Evolutionary conservation across 176 grass and related monocot species (phyloP), one percentile per base, ranked within the genome.

Genomic region (Oryza meyeriana): DNA sequence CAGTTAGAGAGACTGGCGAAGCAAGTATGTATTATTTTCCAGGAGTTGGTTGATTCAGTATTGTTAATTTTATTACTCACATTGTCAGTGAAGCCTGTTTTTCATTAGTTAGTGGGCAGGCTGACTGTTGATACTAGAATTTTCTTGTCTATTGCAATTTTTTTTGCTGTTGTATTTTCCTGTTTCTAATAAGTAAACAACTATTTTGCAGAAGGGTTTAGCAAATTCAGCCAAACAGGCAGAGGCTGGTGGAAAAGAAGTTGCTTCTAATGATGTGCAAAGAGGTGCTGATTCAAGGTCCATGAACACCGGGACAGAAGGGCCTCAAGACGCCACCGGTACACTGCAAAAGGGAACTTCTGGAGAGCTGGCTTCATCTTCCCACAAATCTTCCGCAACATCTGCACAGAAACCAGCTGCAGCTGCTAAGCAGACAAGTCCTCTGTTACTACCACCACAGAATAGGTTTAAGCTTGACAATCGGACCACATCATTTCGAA

Each of bases 401-500:
- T 83, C 78, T 31, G 33, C 76, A 28, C 90, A 87, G 26, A 89
- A 92, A 91, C 72, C 79, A 79, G 48, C 48, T 35, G 64, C 57
- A 72, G 82, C 31, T 84, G 62, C 25, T 10, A 91, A 80, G 74
- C 87, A 58, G 68, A 87, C 75, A 80, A 47, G 55, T 75, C 74
- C 31, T 81, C 69, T 89, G 65, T 65, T 64, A 74, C 74, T 33
- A 59, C 71, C 61, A 33, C 41, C 28, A 0, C 78, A 81, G 68
- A 90, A 88, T 77, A 88, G 86, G 77, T 93, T 91, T 86, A 99
- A 88, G 89, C 84, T 91, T 66, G 96, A 99, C 80, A 95, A 95
- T 47, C 89, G 81, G 22, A 84, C 96, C 6, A 91, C 93, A 38
- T 89, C 93, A 79, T 99, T 99, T 81, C 87, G 89, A 74, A 85